Percentiles rank a stretch among this genome's conserved stretches.
phyloP scores from a whole-genome alignment of 768 basidiomycete species.

The Lyophyllum decastes region DNA sequence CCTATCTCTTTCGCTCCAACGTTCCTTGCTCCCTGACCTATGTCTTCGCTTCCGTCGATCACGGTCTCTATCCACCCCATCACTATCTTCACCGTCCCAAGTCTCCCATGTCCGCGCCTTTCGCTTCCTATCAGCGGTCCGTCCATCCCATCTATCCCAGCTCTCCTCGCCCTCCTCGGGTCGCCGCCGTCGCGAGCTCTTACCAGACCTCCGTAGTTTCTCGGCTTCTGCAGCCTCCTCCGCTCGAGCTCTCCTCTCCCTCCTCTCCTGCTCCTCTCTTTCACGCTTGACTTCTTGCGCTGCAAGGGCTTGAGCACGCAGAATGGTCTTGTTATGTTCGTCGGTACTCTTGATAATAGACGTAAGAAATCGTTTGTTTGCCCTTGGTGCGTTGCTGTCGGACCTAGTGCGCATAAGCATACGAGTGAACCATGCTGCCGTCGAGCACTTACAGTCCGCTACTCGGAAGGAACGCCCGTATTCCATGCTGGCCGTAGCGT shows the following conservation, averaged over 20 bases:
- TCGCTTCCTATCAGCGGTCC: constrained; percentile 49
- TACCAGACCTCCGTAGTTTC: constrained; percentile 41
- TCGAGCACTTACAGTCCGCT: constrained; percentile 42
- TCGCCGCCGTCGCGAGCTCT: constrained; percentile 26
- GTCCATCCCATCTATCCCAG: constrained; percentile 58
- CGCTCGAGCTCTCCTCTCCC: constrained; percentile 63
- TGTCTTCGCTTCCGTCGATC: constrained; percentile 23
- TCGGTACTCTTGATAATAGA: constrained; percentile 93
- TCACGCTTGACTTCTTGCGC: constrained; percentile 74
- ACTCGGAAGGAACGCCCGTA: constrained; percentile 72
- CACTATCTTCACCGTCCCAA: constrained; percentile 44
- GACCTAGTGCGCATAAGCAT: constrained; percentile 37
- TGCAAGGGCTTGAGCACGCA: constrained; percentile 70
- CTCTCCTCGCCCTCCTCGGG: constrained; percentile 26
- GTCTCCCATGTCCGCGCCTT: constrained; percentile 51
- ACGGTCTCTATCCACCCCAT: constrained; percentile 32
- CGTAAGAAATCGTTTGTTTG: constrained; percentile 82
- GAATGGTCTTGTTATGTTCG: constrained; percentile 89
- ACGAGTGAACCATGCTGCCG: neutral
- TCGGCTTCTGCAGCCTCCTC: constrained; percentile 77
- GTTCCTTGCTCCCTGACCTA: constrained; percentile 26
- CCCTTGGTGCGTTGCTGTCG: constrained; percentile 72
- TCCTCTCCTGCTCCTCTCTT: constrained; percentile 64
- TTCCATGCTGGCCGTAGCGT: constrained; percentile 72
- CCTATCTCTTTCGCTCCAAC: constrained; percentile 17